These are phyloP conservation scores for Fusarium oxysporum DNA, from an alignment of 2,329 filamentous ascomycete genomes.

Conservation along the genomic window DNA sequence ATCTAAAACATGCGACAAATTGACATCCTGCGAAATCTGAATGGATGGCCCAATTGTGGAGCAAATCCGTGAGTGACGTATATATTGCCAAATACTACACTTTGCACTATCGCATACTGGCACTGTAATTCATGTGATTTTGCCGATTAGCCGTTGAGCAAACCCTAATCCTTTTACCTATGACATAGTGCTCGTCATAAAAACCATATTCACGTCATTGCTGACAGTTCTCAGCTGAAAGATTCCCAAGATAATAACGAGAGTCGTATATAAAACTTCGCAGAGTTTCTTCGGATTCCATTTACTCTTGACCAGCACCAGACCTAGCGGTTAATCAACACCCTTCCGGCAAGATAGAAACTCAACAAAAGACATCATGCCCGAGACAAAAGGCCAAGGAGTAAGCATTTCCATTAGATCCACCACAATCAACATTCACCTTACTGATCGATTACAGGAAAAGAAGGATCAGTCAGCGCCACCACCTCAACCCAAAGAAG, in stretches of 20 bases:
- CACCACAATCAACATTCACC: accelerated
- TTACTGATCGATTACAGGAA: not conserved
- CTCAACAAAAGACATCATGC: not conserved
- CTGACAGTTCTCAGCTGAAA: not conserved
- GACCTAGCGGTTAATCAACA: accelerated
- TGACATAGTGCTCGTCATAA: not conserved
- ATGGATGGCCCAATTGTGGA: not conserved
- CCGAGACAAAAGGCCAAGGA: not conserved
- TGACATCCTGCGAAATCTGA: not conserved
- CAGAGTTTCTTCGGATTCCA: accelerated
- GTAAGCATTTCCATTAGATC: not conserved
- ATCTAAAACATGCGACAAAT: not conserved
- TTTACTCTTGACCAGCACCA: accelerated
- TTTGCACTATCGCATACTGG: not conserved
- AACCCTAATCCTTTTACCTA: not conserved
- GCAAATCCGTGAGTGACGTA: not conserved
- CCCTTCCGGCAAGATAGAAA: accelerated
- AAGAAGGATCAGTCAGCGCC: not conserved
- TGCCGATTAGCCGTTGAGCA: not conserved
- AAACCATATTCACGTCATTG: not conserved
- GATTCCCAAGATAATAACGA: accelerated
- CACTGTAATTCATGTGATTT: accelerated
- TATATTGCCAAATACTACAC: accelerated
- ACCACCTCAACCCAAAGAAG: not conserved
- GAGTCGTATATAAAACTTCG: accelerated